phyloP scores from a whole-genome alignment of 1,284 basidiomycete species.

The Earliella scabrosa region DNA sequence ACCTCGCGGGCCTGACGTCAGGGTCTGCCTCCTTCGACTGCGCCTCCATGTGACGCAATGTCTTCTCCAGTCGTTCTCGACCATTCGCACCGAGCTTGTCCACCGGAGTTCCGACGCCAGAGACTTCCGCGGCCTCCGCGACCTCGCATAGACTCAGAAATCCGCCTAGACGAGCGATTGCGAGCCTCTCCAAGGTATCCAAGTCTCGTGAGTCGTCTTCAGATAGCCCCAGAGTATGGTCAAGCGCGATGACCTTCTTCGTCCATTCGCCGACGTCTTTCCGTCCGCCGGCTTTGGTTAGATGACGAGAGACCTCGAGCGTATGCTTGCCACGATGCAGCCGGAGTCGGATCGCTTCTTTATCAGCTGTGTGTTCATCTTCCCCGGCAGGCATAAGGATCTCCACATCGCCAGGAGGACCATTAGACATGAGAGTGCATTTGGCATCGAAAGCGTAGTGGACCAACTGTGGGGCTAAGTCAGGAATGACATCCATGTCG shows the following conservation, averaged over 20 bases:
- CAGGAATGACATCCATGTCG: background rate
- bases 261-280: conserved; percentile 29
- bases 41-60: background rate
- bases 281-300: conserved; percentile 17
- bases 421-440: conserved; percentile 59
- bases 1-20: background rate
- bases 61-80: background rate
- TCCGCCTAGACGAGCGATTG: conserved; percentile 30
- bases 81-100: background rate
- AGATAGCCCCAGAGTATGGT: conserved; percentile 16
- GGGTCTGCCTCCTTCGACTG: background rate
- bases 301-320: conserved; percentile 47
- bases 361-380: background rate
- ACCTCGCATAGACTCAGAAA: conserved; percentile 44
- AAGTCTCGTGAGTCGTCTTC: conserved; percentile 36
- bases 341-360: conserved; percentile 44
- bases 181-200: conserved; percentile 38
- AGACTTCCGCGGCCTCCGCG: conserved; percentile 30
- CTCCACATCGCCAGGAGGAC: conserved; percentile 55
- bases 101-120: background rate
- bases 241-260: conserved; percentile 43
- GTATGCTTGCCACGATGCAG: conserved; percentile 43
- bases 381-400: conserved; percentile 37
- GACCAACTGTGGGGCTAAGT: conserved; percentile 43
- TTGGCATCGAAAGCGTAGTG: conserved; percentile 45